phyloP scores from a whole-genome alignment of 2,329 filamentous ascomycete species.

The Phialophora chinensis region DNA sequence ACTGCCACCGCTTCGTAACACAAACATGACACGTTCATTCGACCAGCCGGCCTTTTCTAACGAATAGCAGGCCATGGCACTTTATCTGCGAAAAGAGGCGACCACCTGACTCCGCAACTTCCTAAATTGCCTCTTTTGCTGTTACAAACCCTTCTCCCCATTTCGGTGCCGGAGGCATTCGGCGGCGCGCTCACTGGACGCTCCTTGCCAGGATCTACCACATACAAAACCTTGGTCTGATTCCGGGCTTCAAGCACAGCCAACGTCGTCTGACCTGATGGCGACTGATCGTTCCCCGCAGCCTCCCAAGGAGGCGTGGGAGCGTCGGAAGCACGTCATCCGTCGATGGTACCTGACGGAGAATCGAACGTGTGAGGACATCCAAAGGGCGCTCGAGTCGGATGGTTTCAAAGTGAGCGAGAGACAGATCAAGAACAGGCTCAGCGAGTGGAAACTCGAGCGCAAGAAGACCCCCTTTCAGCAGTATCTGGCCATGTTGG shows the following conservation, averaged over 20 bases:
- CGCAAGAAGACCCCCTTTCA: slow-evolving; percentile 30
- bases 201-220: neutral
- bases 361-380: slow-evolving; percentile 25
- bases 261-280: slow-evolving; percentile 10
- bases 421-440: slow-evolving; percentile 34
- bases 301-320: slow-evolving; percentile 32
- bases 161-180: neutral
- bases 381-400: slow-evolving; percentile 22
- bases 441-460: slow-evolving; percentile 35
- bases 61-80: slow-evolving; percentile 5
- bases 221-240: neutral
- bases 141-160: neutral
- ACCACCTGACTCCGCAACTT: slow-evolving; percentile 1
- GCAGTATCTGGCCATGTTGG: slow-evolving; percentile 34
- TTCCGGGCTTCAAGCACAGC: neutral
- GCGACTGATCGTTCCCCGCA: slow-evolving; percentile 17
- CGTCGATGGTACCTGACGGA: slow-evolving; percentile 28
- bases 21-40: neutral
- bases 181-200: neutral
- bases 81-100: slow-evolving; percentile 2
- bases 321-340: slow-evolving; percentile 25
- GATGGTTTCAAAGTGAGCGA: slow-evolving; percentile 25
- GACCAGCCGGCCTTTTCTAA: neutral
- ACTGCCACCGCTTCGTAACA: neutral
- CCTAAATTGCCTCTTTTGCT: neutral